phyloP scores from a whole-genome alignment of 1,284 basidiomycete species.

The Moesziomyces globuligerus region DNA sequence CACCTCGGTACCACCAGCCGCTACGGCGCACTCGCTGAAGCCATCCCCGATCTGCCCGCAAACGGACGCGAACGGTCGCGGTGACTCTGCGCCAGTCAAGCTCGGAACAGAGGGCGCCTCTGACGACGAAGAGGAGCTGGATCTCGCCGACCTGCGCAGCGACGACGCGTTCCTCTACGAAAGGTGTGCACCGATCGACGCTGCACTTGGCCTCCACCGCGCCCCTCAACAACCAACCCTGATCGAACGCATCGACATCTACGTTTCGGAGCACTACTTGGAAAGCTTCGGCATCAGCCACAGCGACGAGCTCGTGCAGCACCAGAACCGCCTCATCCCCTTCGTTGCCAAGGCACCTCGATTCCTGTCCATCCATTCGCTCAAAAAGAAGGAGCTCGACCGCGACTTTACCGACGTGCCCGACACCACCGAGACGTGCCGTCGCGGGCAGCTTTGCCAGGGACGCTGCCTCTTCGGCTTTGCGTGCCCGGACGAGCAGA shows the following conservation, averaged over 20 bases:
- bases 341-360: constrained; percentile 37
- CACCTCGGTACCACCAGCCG: neutral
- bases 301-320: constrained; percentile 19
- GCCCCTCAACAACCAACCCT: neutral
- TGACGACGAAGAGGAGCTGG: constrained; percentile 18
- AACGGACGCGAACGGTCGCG: too few species aligned
- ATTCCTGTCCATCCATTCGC: constrained; percentile 41
- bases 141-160: constrained; percentile 26
- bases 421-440: constrained; percentile 31
- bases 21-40: neutral
- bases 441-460: constrained; percentile 24
- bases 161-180: constrained; percentile 31
- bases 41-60: too few species aligned
- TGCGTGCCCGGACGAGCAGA: constrained; percentile 8
- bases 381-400: constrained; percentile 41
- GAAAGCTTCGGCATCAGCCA: constrained; percentile 36
- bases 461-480: constrained; percentile 37
- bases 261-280: constrained; percentile 26
- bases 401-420: constrained; percentile 24
- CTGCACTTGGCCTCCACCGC: constrained; percentile 15
- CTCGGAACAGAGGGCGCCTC: too few species aligned
- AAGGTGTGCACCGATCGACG: constrained; percentile 5
- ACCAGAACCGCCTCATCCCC: constrained; percentile 22
- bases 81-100: neutral
- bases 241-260: constrained; percentile 17